Evolutionary conservation across 2,329 filamentous ascomycete species (phyloP).

Genomic region (Bipolaris cookei): DNA sequence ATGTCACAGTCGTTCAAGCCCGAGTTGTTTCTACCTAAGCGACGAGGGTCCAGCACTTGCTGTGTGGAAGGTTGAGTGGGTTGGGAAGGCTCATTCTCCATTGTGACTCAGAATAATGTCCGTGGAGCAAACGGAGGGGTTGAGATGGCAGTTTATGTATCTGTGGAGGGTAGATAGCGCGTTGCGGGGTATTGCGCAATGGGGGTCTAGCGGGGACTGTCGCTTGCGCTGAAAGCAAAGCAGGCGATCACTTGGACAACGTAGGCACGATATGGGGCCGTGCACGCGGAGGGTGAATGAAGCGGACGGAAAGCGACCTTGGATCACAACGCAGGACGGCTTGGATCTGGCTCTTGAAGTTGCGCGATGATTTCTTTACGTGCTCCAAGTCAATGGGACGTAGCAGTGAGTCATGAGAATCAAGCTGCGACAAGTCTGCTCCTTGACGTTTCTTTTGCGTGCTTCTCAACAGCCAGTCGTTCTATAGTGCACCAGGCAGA

Average conservation of each 20-base stretch:
- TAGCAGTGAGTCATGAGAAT: not conserved
- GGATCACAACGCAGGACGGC: not conserved
- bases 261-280: conserved; percentile 10
- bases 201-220: conserved; percentile 3
- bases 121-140: not conserved
- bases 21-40: conserved; percentile 79
- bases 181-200: conserved; percentile 3
- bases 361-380: conserved; percentile 12
- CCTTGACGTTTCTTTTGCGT: conserved; percentile 3
- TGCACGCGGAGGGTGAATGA: conserved; percentile 5
- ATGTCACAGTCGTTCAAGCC: conserved; percentile 83
- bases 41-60: conserved; percentile 78
- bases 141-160: not conserved
- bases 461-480: not conserved
- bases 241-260: conserved; percentile 8
- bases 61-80: conserved; percentile 73
- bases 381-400: conserved; percentile 32
- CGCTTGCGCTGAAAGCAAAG: conserved; percentile 10
- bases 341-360: not conserved
- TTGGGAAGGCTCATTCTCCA: conserved; percentile 38
- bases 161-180: conserved; percentile 1
- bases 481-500: not conserved
- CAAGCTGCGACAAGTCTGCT: not conserved
- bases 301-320: not conserved
- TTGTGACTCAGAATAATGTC: conserved; percentile 9